A percentile compares a stretch with the other conserved stretches of the same genome.
These are phyloP conservation scores for Ophiosphaerella herpotricha DNA, from an alignment of 2,329 filamentous ascomycete genomes.

Conservation along the genomic window DNA sequence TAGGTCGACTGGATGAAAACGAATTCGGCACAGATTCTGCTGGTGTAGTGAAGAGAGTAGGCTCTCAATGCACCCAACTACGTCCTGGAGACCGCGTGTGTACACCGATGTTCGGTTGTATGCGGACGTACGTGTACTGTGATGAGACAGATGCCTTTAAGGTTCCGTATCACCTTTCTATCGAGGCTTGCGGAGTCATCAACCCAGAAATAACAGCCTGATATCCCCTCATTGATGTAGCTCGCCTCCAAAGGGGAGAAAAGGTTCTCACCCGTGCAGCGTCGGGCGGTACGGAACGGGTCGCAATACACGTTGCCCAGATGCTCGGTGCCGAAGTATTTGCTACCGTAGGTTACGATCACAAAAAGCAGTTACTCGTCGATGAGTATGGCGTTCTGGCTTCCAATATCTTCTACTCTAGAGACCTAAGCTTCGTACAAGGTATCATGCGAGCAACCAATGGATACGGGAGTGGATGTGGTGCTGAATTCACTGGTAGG, in stretches of 20 bases:
- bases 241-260: conserved; percentile 13
- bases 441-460: conserved; percentile 17
- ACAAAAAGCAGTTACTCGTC: conserved; percentile 15
- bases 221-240: neutral
- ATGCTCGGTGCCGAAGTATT: conserved; percentile 14
- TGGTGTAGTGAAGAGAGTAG: neutral
- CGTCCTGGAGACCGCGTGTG: neutral
- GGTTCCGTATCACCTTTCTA: neutral
- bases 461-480: conserved; percentile 38
- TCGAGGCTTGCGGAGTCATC: neutral
- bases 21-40: neutral
- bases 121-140: neutral
- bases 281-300: conserved; percentile 11
- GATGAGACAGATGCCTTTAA: neutral
- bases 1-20: neutral
- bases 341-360: conserved; percentile 18
- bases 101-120: neutral
- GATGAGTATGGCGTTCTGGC: conserved; percentile 18
- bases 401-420: conserved; percentile 34
- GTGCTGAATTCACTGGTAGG: conserved; percentile 39
- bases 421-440: conserved; percentile 13
- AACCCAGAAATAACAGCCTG: neutral
- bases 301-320: conserved; percentile 8
- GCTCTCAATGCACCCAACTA: neutral
- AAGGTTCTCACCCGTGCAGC: conserved; percentile 31